phyloP scores from a whole-genome alignment of 495 filamentous ascomycete genomes.

The Neurospora intermedia region DNA sequence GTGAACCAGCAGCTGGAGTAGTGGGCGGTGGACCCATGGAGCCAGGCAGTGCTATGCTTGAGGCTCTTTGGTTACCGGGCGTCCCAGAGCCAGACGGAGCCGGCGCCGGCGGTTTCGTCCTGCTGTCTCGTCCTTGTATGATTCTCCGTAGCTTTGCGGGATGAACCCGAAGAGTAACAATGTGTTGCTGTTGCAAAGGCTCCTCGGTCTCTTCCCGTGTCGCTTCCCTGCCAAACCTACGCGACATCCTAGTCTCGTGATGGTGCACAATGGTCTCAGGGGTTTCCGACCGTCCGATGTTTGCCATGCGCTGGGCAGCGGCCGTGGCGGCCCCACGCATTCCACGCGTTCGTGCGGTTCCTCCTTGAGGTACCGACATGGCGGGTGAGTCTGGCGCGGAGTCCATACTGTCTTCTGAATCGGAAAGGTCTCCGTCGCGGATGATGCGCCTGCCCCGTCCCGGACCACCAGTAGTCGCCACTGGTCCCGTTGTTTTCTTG shows the following conservation, averaged over 20 bases:
- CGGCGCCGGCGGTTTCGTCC: conserved; percentile 27
- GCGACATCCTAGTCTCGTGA: conserved; percentile 57
- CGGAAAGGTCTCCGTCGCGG: conserved; percentile 69
- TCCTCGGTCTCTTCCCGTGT: conserved; percentile 64
- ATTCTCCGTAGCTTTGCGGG: conserved; percentile 52
- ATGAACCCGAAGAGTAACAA: conserved; percentile 64
- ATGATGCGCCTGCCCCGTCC: conserved; percentile 45
- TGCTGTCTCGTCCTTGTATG: conserved; percentile 28
- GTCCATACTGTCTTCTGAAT: conserved; percentile 80
- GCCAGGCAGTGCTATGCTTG: conserved; percentile 41
- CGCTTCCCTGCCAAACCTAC: conserved; percentile 45
- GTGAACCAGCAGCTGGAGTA: conserved; percentile 21
- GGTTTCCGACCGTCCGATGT: conserved; percentile 76
- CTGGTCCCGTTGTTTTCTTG: conserved; percentile 45
- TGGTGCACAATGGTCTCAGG: conserved; percentile 67
- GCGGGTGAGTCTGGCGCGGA: conserved; percentile 81
- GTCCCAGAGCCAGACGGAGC: conserved; percentile 30
- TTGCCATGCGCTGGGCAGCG: conserved; percentile 64
- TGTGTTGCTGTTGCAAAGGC: conserved; percentile 46
- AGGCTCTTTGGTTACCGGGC: conserved; percentile 39
- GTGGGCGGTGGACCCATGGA: conserved; percentile 52
- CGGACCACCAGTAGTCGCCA: conserved; percentile 33
- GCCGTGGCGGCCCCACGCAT: conserved; percentile 78
- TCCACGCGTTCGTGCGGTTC: conserved; percentile 74
- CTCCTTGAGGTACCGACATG: conserved; percentile 60